Conservation (phyloP, 192 early-diverging fungal species). For the Chytriomyces confervae region DNA sequence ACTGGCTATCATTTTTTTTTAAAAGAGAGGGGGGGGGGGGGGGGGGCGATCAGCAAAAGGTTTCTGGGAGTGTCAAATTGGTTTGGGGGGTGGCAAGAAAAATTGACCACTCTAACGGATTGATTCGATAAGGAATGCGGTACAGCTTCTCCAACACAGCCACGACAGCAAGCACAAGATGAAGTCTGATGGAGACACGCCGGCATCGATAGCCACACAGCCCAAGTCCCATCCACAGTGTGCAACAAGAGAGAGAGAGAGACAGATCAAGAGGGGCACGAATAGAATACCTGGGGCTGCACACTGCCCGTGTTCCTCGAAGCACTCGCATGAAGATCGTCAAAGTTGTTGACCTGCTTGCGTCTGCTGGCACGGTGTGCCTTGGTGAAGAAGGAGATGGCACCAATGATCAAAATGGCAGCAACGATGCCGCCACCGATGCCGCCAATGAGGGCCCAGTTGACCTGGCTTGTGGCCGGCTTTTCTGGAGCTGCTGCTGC, state of each 20-base stretch:
- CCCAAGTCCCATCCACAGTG: neutral
- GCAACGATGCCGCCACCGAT: slow-evolving; percentile 20
- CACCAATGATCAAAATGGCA: slow-evolving; percentile 20
- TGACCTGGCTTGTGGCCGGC: neutral
- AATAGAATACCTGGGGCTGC: slow-evolving; percentile 7
- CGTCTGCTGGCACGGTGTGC: neutral
- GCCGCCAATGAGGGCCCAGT: slow-evolving; percentile 1
- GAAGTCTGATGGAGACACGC: too few relatives aligned
- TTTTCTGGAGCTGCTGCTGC: neutral
- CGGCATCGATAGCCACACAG: too few relatives aligned
- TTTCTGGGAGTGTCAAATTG: too few relatives aligned
- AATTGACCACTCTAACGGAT: too few relatives aligned
- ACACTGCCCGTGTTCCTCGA: neutral
- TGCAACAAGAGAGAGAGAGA: neutral
- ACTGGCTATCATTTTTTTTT: neutral
- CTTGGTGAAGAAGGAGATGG: slow-evolving; percentile 26
- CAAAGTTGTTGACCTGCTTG: slow-evolving; percentile 2
- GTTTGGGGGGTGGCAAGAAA: too few relatives aligned
- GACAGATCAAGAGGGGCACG: neutral
- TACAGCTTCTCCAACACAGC: too few relatives aligned
- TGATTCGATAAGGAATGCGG: too few relatives aligned
- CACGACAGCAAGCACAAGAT: too few relatives aligned
- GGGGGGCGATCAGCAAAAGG: too few relatives aligned
- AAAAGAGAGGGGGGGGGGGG: too few relatives aligned
- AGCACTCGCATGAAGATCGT: slow-evolving; percentile 12